Base-by-base conservation (phyloP, 164 flowering plant genomes). In the Magnolia sinica region DNA sequence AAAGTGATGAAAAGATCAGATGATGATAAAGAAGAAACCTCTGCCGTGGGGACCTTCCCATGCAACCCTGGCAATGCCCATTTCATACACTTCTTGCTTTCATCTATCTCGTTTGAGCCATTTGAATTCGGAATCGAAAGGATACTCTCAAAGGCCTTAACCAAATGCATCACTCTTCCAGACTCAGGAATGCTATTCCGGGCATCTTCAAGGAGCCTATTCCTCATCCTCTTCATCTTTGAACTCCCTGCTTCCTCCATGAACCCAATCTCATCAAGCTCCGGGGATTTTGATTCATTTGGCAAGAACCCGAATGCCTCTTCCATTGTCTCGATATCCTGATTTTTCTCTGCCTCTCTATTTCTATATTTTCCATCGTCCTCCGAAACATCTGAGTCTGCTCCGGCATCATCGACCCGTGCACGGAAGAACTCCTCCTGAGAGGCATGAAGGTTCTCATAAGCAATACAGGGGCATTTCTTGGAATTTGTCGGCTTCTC, bases 51-150 rank as follows among this genome's bases (percentile, higher is more conserved):
- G 27, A 80, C 73, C 81, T 81, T 86, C 22, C 73, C 81, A 16
- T 86, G 94, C 87, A 92, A 64, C 22, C 96, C 98, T 11, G 98
- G 92, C 76, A 92, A 79, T 73, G 91, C 89, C 96, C 98, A 92
- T 73, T 85, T 89, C 84, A 78, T 8, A 55, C 13, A 11, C 22
- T 78, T 80, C 51, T 18, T 68, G 29, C 50, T 68, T 68, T 68
- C 71, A 16, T 68, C 71, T 2, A 8, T 31, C 19, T 75, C 75
- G 50, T 68, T 79, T 61, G 80, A 52, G 1, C 84, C 80, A 58
- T 83, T 82, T 1, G 83, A 51, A 52, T 55, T 84, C 0, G 84
- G 88, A 1, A 91, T 76, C 0, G 88, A 63, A 10, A 79, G 76
- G 8, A 91, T 81, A 50, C 80, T 85, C 90, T 96, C 98, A 79